These are phyloP conservation scores for Syzygium aqueum DNA, from an alignment of 345 rosid genomes.

Conservation along the genomic window DNA sequence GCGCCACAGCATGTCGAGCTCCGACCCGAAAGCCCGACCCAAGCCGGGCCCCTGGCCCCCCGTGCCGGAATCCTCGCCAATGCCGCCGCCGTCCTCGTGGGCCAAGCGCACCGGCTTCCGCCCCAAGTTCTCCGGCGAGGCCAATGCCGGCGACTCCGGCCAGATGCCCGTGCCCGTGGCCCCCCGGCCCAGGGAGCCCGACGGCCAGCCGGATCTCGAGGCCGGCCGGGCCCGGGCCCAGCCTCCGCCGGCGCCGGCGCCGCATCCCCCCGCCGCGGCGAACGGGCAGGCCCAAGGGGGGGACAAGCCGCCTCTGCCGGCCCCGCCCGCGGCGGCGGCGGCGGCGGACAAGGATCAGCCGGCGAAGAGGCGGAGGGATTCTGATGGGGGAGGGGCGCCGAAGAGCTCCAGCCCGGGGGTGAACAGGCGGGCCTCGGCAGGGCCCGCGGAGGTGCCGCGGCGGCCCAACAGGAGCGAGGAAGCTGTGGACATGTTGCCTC, in stretches of 20 bases:
- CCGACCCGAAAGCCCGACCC: conserved; percentile 64
- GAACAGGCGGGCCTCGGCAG: conserved; percentile 26
- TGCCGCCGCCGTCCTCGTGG: conserved; percentile 94
- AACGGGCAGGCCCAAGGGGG: conserved; percentile 13
- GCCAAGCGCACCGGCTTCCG: conserved; percentile 90
- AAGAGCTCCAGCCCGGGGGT: conserved; percentile 33
- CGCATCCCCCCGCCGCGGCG: not conserved
- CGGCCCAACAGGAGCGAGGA: conserved; percentile 56
- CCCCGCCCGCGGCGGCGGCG: conserved; percentile 1
- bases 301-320: conserved; percentile 15
- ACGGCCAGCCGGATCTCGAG: conserved; percentile 59
- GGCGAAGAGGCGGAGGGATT: conserved; percentile 78
- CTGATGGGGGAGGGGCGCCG: conserved; percentile 68
- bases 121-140: conserved; percentile 93
- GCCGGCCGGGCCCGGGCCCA: conserved; percentile 36
- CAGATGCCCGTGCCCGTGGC: conserved; percentile 50
- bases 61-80: conserved; percentile 58
- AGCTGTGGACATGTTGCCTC: conserved; percentile 52
- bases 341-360: conserved; percentile 29
- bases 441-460: conserved; percentile 31
- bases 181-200: conserved; percentile 33
- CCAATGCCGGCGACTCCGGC: conserved; percentile 71
- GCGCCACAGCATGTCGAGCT: conserved; percentile 39
- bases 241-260: not conserved
- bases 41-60: conserved; percentile 74